These are phyloP conservation scores for Argentina anserina DNA, from an alignment of 306 rosid genomes.

Conservation along the genomic window DNA sequence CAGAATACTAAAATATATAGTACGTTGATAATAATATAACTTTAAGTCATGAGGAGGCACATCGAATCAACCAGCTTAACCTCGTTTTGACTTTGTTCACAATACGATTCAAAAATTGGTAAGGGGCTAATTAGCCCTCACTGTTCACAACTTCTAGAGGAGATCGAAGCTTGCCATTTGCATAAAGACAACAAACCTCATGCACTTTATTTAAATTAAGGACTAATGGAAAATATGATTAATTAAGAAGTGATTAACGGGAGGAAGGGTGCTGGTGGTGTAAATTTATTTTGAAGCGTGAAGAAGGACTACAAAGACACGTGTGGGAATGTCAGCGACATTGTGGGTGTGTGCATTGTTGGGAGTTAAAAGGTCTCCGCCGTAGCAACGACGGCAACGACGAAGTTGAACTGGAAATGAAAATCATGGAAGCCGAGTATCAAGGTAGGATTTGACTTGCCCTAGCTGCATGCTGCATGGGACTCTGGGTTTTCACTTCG, in stretches of 20 bases:
- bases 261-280: background rate
- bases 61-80: background rate
- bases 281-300: background rate
- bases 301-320: constrained; percentile 9
- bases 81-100: constrained; percentile 39
- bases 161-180: constrained; percentile 4
- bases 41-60: background rate
- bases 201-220: background rate
- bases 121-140: constrained; percentile 14
- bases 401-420: constrained; percentile 40
- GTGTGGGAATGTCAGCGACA: constrained; percentile 37
- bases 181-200: background rate
- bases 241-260: background rate
- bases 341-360: constrained; percentile 14
- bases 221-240: background rate
- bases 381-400: constrained; percentile 79
- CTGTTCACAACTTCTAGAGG: constrained; percentile 26
- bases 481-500: constrained; percentile 28
- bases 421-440: constrained; percentile 21
- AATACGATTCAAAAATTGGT: constrained; percentile 35
- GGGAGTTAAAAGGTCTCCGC: constrained; percentile 30
- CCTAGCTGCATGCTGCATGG: constrained; percentile 13
- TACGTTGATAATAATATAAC: background rate
- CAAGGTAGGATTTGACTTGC: constrained; percentile 56
- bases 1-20: background rate